Percentiles rank a stretch among this genome's conserved stretches.
These are phyloP conservation scores for Catenaria anguillulae DNA, from an alignment of 371 early-diverging fungal genomes.

Conservation along the genomic window DNA sequence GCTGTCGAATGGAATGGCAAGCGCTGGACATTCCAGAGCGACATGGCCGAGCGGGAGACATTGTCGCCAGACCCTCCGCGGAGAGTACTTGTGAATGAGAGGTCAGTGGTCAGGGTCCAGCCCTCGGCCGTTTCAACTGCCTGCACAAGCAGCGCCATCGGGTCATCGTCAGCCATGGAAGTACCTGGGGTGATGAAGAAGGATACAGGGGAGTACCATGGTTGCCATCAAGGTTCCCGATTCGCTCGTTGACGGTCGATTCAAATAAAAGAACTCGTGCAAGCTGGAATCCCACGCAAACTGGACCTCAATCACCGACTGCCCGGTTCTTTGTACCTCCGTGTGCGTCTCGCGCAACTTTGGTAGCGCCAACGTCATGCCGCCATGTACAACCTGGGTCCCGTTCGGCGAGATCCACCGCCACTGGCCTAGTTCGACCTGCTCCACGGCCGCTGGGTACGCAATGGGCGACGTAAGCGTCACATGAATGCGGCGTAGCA, in stretches of 20 bases:
- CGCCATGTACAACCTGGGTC: not conserved
- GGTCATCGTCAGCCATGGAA: no score
- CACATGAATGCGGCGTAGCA: not conserved
- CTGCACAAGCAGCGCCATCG: no score
- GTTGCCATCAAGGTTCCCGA: no score
- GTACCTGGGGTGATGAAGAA: no score
- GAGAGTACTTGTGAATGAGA: not conserved
- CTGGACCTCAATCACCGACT: slow-evolving; percentile 8
- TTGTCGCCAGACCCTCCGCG: not conserved
- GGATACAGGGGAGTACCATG: no score
- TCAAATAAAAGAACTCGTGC: slow-evolving; percentile 18
- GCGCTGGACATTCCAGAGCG: slow-evolving; percentile 51
- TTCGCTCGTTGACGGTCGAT: slow-evolving; percentile 5
- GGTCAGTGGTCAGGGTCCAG: not conserved
- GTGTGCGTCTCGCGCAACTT: not conserved
- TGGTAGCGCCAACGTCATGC: not conserved
- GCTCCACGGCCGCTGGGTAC: not conserved
- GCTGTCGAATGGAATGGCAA: slow-evolving; percentile 24
- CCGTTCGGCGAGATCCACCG: not conserved
- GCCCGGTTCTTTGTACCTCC: not conserved
- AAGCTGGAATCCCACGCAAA: slow-evolving; percentile 20
- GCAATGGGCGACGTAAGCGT: not conserved
- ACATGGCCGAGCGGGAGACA: slow-evolving; percentile 27
- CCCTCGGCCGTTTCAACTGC: not conserved
- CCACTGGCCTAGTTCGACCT: not conserved